Evolutionary conservation across 352 stramenopile species (phyloP), one percentile per base, ranked within the genome.

Genomic region (Globisporangium uncinulatum): DNA sequence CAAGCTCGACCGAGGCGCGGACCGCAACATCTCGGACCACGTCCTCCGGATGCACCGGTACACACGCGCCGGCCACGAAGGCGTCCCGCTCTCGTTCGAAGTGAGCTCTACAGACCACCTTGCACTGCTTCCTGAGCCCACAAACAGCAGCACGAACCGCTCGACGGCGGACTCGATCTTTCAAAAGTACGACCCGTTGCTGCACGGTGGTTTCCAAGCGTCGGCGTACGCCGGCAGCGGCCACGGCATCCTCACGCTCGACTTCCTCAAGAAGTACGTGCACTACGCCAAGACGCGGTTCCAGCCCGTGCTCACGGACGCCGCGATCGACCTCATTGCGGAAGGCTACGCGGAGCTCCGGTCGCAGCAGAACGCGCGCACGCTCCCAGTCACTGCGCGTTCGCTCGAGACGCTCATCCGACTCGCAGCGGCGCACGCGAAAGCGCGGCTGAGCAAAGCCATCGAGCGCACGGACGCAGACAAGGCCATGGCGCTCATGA

Each of bases 241-340:
- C 52, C 70, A 90, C 58, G 84, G 89, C 50, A 87, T 98, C 31
- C 76, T 98, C 31, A 96, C 97, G 50, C 56, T 94, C 49, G 94
- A 98, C 61, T 99, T 99, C 61, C 73, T 99, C 32, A 97, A 98
- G 62, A 99, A 99, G 81, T 99, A 98, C 70, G 91, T 99, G 62
- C 95, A 98, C 74, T 99, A 99, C 86, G 97, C 97, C 34, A 99
- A 99, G 77, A 98, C 81, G 41, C 88, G 94, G 21, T 88, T 94
- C 61, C 74, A 94, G 59, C 86, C 86, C 9, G 82, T 93, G 63
- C 65, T 96, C 46, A 94, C 86, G 10, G 85, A 94, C 62, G 74
- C 59, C 24, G 85, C 86, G 2, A 92, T 92, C 43, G 96, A 99
- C 50, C 86, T 95, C 24, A 99, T 99, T 61, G 89, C 96, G 4